phyloP scores from a whole-genome alignment of 2,329 filamentous ascomycete genomes.

The Botryotinia convoluta region DNA sequence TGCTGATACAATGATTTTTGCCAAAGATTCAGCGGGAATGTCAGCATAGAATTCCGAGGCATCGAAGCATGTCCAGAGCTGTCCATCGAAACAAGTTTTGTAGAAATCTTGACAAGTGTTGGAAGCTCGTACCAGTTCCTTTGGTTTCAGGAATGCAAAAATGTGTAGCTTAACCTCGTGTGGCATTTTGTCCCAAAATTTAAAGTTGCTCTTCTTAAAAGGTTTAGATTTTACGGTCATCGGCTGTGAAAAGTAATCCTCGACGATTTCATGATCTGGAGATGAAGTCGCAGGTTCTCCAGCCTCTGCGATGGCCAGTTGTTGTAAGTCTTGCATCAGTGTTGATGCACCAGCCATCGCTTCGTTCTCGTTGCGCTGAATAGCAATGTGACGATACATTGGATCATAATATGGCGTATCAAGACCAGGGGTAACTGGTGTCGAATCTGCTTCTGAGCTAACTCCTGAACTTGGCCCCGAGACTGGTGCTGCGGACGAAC shows the following conservation, averaged over 20 bases:
- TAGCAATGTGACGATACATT: slow-evolving; percentile 26
- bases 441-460: slow-evolving; percentile 16
- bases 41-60: slow-evolving; percentile 82
- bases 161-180: slow-evolving; percentile 78
- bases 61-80: slow-evolving; percentile 85
- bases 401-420: slow-evolving; percentile 32
- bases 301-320: slow-evolving; percentile 26
- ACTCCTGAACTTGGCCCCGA: slow-evolving; percentile 17
- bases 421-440: slow-evolving; percentile 32
- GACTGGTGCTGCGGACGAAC: slow-evolving; percentile 35
- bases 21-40: slow-evolving; percentile 79
- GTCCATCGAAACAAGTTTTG: slow-evolving; percentile 86
- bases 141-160: slow-evolving; percentile 72
- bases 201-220: slow-evolving; percentile 45
- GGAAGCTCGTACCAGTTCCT: slow-evolving; percentile 76
- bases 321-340: slow-evolving; percentile 28
- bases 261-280: slow-evolving; percentile 33
- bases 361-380: slow-evolving; percentile 28
- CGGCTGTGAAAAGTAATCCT: slow-evolving; percentile 37
- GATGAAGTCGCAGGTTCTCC: slow-evolving; percentile 26
- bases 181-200: slow-evolving; percentile 80
- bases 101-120: slow-evolving; percentile 76
- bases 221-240: slow-evolving; percentile 24
- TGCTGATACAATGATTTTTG: slow-evolving; percentile 79
- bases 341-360: slow-evolving; percentile 26